Conservation (phyloP, 148 eudicot species). For the Persicaria tinctoria region DNA sequence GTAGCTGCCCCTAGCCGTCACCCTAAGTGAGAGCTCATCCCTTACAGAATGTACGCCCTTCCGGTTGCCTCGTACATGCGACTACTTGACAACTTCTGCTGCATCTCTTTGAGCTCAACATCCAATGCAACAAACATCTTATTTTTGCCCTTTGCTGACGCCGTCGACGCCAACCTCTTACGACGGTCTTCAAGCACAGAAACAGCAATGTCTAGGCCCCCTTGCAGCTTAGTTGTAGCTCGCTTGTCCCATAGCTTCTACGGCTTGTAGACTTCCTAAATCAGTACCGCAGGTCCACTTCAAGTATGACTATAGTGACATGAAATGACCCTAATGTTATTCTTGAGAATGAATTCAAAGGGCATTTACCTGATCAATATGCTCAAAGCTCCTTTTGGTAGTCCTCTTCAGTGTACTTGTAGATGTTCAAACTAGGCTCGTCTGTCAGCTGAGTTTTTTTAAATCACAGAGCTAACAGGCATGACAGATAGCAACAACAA, state of each 20-base stretch:
- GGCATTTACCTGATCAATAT: conserved; percentile 57
- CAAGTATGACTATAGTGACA: too few relatives aligned
- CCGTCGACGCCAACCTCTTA: conserved; percentile 1
- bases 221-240: conserved; percentile 26
- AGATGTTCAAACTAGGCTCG: conserved; percentile 86
- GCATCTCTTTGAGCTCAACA: conserved; percentile 25
- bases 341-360: too few relatives aligned
- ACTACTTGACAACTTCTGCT: conserved; percentile 21
- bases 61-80: conserved; percentile 21
- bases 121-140: conserved; percentile 14
- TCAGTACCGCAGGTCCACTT: too few relatives aligned
- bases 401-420: conserved; percentile 82
- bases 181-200: conserved; percentile 18
- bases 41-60: conserved; percentile 26
- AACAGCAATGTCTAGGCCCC: conserved; percentile 21
- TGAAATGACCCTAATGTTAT: too few relatives aligned
- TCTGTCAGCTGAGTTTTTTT: conserved; percentile 60
- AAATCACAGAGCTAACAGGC: neutral
- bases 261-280: conserved; percentile 15
- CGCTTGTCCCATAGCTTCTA: conserved; percentile 28
- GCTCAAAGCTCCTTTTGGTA: conserved; percentile 86
- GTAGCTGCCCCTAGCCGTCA: conserved; percentile 19
- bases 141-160: conserved; percentile 23
- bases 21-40: conserved; percentile 26
- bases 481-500: conserved; percentile 8